These are phyloP conservation scores for Pichia sp. DNA, from an alignment of 1,139 yeast species.

Conservation along the genomic window DNA sequence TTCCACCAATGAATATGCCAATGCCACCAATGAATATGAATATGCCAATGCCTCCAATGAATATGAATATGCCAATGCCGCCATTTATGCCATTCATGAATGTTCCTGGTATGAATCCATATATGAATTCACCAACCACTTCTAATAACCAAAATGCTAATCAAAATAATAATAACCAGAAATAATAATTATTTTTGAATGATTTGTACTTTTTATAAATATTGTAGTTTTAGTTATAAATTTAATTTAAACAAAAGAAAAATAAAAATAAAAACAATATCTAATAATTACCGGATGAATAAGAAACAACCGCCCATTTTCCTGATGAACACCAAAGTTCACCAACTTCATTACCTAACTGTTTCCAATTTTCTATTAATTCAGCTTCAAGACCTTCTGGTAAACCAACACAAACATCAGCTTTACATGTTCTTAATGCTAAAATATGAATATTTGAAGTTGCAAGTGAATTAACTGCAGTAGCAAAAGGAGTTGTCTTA, in stretches of 20 bases:
- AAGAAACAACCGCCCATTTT: conserved; percentile 85
- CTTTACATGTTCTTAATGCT: conserved; percentile 87
- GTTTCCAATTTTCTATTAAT: conserved; percentile 52
- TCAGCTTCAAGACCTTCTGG: conserved; percentile 65
- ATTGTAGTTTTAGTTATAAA: too few relatives aligned
- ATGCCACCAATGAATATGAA: conserved; percentile 15
- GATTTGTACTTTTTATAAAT: too few relatives aligned
- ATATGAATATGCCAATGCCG: conserved; percentile 13
- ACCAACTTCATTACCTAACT: conserved; percentile 55
- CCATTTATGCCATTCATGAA: conserved; percentile 19
- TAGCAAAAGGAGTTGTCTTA: conserved; percentile 63
- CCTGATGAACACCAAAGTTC: conserved; percentile 85
- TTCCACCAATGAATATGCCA: conserved; percentile 20
- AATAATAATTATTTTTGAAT: too few relatives aligned
- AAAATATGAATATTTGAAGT: conserved; percentile 54
- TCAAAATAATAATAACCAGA: conserved; percentile 64
- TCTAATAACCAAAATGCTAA: conserved; percentile 35
- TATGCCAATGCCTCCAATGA: conserved; percentile 19
- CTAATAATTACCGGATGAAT: conserved; percentile 30
- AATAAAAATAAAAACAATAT: too few relatives aligned
- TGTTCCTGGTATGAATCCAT: conserved; percentile 8
- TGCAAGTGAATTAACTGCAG: conserved; percentile 68
- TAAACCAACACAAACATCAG: conserved; percentile 92
- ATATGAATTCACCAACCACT: background rate
- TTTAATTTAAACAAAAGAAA: too few relatives aligned